Percentiles rank a stretch among this genome's conserved stretches.
Evolutionary conservation across 345 rosid species (phyloP).

Genomic region (Eutrema japonicum): DNA sequence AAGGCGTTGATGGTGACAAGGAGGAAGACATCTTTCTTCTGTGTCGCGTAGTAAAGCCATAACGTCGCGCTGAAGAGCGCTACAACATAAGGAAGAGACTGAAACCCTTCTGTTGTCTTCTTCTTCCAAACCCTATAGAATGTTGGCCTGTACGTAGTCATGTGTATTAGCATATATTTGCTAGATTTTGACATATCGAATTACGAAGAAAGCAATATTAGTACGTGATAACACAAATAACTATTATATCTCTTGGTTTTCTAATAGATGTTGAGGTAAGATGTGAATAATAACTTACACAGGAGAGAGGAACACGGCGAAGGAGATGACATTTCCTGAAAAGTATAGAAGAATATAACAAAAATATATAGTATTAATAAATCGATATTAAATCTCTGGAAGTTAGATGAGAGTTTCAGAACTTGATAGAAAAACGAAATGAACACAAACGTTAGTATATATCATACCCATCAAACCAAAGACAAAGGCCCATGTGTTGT

Average conservation of each 20-base stretch:
- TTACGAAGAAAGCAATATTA: background rate
- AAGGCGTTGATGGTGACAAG: constrained; percentile 68
- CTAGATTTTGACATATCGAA: background rate
- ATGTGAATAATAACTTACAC: constrained; percentile 52
- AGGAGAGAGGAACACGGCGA: constrained; percentile 66
- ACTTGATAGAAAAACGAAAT: constrained; percentile 18
- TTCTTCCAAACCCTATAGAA: constrained; percentile 63
- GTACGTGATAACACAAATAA: background rate
- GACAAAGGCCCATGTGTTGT: constrained; percentile 46
- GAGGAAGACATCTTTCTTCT: constrained; percentile 59
- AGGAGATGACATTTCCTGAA: constrained; percentile 70
- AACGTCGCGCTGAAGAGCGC: constrained; percentile 71
- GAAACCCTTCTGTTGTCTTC: constrained; percentile 78
- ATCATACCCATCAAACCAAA: constrained; percentile 47
- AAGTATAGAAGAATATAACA: constrained; percentile 18
- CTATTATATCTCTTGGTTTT: background rate
- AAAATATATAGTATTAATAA: constrained; percentile 5
- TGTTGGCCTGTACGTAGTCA: constrained; percentile 55
- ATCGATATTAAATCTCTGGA: background rate
- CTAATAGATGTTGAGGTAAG: constrained; percentile 2
- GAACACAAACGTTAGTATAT: constrained; percentile 2
- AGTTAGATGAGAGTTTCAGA: background rate
- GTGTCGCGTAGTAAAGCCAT: constrained; percentile 66
- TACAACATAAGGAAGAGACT: constrained; percentile 64
- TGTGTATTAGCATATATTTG: background rate